Base-by-base conservation (phyloP, 2,329 filamentous ascomycete species). In the Paradendryphiella salina region DNA sequence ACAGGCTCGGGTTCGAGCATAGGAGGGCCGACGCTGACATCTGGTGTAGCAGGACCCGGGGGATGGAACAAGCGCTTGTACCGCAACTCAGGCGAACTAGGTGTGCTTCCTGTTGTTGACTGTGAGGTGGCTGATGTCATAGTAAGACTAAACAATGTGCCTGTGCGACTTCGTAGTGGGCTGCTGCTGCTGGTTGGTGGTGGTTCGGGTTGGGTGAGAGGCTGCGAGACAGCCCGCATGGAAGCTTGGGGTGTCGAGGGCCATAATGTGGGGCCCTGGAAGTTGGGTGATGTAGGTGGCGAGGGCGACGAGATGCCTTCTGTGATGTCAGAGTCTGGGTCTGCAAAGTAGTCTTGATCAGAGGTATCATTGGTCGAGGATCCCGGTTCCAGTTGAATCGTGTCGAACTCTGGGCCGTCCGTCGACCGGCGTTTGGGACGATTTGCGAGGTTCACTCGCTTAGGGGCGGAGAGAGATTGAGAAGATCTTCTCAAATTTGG, bases 11-110 rank as follows among this genome's bases (percentile, higher is more conserved):
- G 21, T 15, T 35, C 40, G 9, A 40, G 31, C 17, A 44, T 17
- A 15, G 32, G 48, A 33, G 52, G 53, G 18, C 34, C 60, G 11
- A 51, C 44, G 39, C 39, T 52, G 8, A 54, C 50, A 51, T 64
- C 61, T 4, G 57, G 55, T 3, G 55, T 56, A 10, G 59, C 54
- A 1, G 57, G 56, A 1, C 53, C 53, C 2, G 63, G 53, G 1
- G 65, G 60, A 26, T 77, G 75, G 50, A 77, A 77, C 0, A 77
- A 57, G 4, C 65, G 65, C 60, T 76, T 76, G 52, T 77, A 78
- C 4, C 67, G 66, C 1, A 67, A 51, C 46, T 76, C 75, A 1
- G 75, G 72, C 1, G 70, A 70, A 54, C 73, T 76, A 0, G 72
- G 71, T 8, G 42, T 31, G 2, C 46, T 50, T 5, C 32, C 34